Percentiles rank a stretch among this genome's conserved stretches.
phyloP scores from a whole-genome alignment of 805 yeast genomes.

The Hanseniaspora vineae region DNA sequence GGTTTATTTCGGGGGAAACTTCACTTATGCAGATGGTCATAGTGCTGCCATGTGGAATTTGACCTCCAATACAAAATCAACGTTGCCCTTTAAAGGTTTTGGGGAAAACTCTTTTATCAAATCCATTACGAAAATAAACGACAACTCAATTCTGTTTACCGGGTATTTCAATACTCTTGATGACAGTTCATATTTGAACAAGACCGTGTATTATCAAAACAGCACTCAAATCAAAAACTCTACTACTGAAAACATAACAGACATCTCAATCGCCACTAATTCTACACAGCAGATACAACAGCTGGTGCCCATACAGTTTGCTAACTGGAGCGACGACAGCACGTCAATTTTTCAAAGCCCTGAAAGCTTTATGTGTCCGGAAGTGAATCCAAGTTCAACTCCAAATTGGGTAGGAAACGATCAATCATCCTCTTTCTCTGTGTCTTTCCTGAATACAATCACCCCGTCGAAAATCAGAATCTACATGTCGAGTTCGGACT shows the following conservation, averaged over 20 bases:
- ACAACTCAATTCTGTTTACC: constrained; percentile 55
- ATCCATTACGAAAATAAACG: constrained; percentile 42
- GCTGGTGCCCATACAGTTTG: constrained; percentile 44
- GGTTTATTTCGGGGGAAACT: constrained; percentile 73
- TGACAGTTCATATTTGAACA: constrained; percentile 27
- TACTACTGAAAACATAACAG: constrained; percentile 4
- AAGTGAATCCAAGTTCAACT: constrained; percentile 17
- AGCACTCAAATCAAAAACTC: constrained; percentile 16
- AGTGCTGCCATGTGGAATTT: constrained; percentile 48
- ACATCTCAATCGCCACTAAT: too few species aligned
- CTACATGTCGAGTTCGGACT: constrained; percentile 41
- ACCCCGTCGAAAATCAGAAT: constrained; percentile 63
- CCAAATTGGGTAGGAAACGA: constrained; percentile 42
- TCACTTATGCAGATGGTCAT: constrained; percentile 32
- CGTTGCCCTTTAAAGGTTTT: constrained; percentile 69
- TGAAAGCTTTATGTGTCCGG: constrained; percentile 46
- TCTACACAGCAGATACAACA: constrained; percentile 42
- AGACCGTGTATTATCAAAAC: constrained; percentile 4
- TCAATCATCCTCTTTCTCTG: constrained; percentile 53
- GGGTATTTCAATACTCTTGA: constrained; percentile 63
- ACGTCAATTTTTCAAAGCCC: constrained; percentile 22
- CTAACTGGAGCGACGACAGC: constrained; percentile 34
- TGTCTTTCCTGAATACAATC: constrained; percentile 40
- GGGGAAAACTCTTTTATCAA: constrained; percentile 44
- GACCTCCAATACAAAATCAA: constrained; percentile 26